These are phyloP conservation scores for Quercus bicolor DNA, from an alignment of 306 rosid species.

Conservation along the genomic window DNA sequence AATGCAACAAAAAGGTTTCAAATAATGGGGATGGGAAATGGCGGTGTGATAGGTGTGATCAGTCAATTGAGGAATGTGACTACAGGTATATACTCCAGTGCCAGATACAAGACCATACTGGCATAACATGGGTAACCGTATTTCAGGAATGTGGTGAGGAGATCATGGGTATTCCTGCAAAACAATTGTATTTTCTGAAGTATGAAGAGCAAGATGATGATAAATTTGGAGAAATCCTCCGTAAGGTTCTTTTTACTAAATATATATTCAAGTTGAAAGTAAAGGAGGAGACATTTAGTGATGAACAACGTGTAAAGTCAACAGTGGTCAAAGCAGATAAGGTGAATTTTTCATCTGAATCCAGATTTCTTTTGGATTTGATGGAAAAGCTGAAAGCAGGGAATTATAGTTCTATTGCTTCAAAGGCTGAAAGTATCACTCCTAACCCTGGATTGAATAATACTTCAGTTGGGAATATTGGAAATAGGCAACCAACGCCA, in stretches of 20 bases:
- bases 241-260: conserved; percentile 57
- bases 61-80: conserved; percentile 60
- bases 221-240: conserved; percentile 53
- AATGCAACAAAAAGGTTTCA: conserved; percentile 81
- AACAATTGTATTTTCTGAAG: conserved; percentile 57
- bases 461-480: conserved; percentile 28
- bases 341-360: conserved; percentile 44
- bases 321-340: conserved; percentile 75
- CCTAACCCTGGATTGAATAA: conserved; percentile 30
- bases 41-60: conserved; percentile 83
- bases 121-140: conserved; percentile 79
- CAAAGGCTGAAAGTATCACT: conserved; percentile 28
- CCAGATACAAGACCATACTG: conserved; percentile 85
- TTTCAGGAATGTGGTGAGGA: conserved; percentile 95
- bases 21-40: conserved; percentile 90
- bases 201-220: conserved; percentile 69
- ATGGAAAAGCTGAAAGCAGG: conserved; percentile 51
- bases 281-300: conserved; percentile 79
- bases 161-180: conserved; percentile 79
- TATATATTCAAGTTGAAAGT: conserved; percentile 74
- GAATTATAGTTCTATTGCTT: conserved; percentile 15
- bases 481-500: conserved; percentile 33
- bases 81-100: conserved; percentile 78
- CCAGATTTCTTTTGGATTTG: conserved; percentile 48
- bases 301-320: conserved; percentile 83